Evolutionary conservation across 1,284 basidiomycete genomes (phyloP), one percentile per base, ranked within the genome.

Genomic region (Ceratobasidium sp.): DNA sequence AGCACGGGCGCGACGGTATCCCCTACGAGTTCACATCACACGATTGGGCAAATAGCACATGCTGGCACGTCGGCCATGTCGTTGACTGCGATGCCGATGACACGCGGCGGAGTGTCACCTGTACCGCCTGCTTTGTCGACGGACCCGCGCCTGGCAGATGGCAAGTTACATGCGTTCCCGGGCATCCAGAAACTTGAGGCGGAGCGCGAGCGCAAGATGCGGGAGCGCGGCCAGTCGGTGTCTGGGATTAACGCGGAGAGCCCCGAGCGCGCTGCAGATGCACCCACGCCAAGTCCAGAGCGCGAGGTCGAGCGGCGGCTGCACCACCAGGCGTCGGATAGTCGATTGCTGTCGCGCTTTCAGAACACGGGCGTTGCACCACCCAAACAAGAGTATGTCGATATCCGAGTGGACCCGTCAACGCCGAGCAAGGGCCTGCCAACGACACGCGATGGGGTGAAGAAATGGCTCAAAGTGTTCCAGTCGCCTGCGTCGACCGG

Each of bases 121-220:
- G 86, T 92, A 58, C 90, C 91, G 30, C 84, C 86, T 23, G 84
- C 86, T 18, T 87, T 88, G 21, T 84, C 86, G 21, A 84, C 84
- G 44, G 87, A 88, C 77, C 81, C 83, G 75, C 81, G 86, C 77
- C 93, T 94, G 79, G 85, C 79, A 67, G 88, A 92, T 77, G 84
- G 89, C 36, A 96, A 96, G 79, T 83, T 96, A 23, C 92, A 92
- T 79, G 94, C 94, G 0, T 96, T 96, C 84, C 93, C 94, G 5
- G 92, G 91, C 38, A 89, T 95, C 77, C 85, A 87, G 75, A 86
- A 86, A 75, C 83, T 94, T 40, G 89, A 93, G 78, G 89, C 91
- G 77, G 66, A 69, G 54, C 11, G 66, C 14, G 86, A 90, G 77
- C 84, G 87, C 59, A 86, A 84, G 25, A 44, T 71, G 46, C 63